Evolutionary conservation across 306 rosid species (phyloP).

Genomic region (Medicago arabica): DNA sequence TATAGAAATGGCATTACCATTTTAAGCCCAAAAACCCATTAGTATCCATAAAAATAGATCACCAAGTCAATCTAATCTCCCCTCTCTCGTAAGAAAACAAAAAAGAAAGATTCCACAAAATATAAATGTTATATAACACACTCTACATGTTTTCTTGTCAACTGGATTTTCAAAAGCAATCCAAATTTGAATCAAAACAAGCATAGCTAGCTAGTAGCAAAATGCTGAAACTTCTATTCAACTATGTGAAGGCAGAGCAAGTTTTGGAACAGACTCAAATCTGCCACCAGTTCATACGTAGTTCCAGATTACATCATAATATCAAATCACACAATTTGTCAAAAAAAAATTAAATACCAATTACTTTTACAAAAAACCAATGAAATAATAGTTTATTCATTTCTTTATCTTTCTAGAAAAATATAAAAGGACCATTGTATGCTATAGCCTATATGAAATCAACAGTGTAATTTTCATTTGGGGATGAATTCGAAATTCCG

Average conservation of each 20-base stretch:
- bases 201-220: constrained; percentile 23
- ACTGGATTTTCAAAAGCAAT: constrained; percentile 18
- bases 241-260: constrained; percentile 22
- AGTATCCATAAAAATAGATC: constrained; percentile 7
- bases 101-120: background rate
- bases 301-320: constrained; percentile 17
- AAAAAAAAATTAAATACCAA: background rate
- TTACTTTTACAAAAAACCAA: constrained; percentile 13
- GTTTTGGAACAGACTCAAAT: constrained; percentile 18
- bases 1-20: constrained; percentile 41
- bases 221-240: constrained; percentile 30
- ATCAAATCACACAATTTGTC: constrained; percentile 21
- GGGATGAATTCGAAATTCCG: background rate
- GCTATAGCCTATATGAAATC: constrained; percentile 10
- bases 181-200: constrained; percentile 26
- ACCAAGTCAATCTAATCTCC: background rate
- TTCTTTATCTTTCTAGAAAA: constrained; percentile 13
- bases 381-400: constrained; percentile 26
- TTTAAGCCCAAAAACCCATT: background rate
- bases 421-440: background rate
- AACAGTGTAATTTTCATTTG: constrained; percentile 23
- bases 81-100: background rate
- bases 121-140: background rate
- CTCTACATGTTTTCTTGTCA: constrained; percentile 15
- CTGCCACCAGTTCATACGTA: constrained; percentile 16